phyloP scores from a whole-genome alignment of 371 early-diverging fungal genomes.

The Conidiobolus coronatus region DNA sequence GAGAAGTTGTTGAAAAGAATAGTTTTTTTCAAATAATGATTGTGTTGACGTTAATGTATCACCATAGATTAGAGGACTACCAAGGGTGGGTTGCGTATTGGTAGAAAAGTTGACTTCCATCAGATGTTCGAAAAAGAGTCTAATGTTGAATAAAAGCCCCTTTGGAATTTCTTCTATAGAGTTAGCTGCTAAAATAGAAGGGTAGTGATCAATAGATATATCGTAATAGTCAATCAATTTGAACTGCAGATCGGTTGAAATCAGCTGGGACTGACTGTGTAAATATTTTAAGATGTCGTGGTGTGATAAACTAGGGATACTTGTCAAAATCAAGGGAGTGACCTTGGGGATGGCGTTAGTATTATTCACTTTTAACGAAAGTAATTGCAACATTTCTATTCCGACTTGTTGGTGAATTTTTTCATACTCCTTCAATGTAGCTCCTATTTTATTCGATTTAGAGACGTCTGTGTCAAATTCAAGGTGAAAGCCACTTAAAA shows the following conservation, averaged over 20 bases:
- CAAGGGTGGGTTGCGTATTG: slow-evolving; percentile 19
- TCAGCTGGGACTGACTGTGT: slow-evolving; percentile 1
- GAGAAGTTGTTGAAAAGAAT: slow-evolving; percentile 1
- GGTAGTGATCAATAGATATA: slow-evolving; percentile 1
- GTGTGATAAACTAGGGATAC: neutral
- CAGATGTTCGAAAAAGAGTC: slow-evolving; percentile 16
- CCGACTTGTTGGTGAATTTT: no score
- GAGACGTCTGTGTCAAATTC: slow-evolving; percentile 16
- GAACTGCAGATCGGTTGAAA: slow-evolving; percentile 11
- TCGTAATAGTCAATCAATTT: neutral
- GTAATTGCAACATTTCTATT: no score
- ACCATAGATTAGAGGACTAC: slow-evolving; percentile 48
- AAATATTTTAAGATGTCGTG: neutral
- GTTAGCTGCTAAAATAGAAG: neutral
- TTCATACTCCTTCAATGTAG: no score
- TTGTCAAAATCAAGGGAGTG: slow-evolving; percentile 2
- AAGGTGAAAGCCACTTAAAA: slow-evolving; percentile 43
- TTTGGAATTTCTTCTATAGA: slow-evolving; percentile 3
- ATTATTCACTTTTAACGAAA: no score
- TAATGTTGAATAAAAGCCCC: slow-evolving; percentile 16
- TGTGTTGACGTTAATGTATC: slow-evolving; percentile 68
- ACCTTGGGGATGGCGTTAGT: neutral
- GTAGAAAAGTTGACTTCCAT: slow-evolving; percentile 9
- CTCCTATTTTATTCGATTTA: no score
- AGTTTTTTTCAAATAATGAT: slow-evolving; percentile 61